Base-by-base conservation (phyloP, 495 filamentous ascomycete species). In the Antarctomyces pellizariae region DNA sequence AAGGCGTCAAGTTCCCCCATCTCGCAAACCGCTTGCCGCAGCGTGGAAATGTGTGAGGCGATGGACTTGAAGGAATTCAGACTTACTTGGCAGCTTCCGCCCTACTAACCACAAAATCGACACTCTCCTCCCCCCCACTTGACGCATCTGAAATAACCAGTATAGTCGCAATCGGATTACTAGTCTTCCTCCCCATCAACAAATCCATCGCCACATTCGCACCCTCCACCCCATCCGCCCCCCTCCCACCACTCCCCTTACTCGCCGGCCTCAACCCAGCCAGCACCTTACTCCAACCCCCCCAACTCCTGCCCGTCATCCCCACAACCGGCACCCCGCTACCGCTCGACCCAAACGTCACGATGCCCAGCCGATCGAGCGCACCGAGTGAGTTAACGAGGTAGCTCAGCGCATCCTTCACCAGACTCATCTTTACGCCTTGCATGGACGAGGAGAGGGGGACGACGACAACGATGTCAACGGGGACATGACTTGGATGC, bases 141-240 rank as follows among this genome's bases (percentile, higher is more conserved):
- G 89, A 91, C 2, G 86, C 90, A 46, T 99, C 86, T 59, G 86
- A 95, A 48, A 99, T 99, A 35, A 99, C 56, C 45, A 95, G 63
- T 37, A 99, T 99, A 5, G 78, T 89, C 8, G 89, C 86, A 26
- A 99, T 69, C 3, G 86, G 86, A 42, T 99, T 99, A 46, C 73
- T 82, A 35, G 80, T 76, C 49, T 92, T 92, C 35, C 86, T 72
- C 45, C 91, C 79, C 86, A 99, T 99, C 23, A 99, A 60, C 21
- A 99, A 56, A 45, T 99, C 86, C 86, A 99, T 95, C 23, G 86
- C 86, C 22, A 95, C 82, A 43, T 99, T 99, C 18, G 86, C 84
- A 30, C 86, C 86, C 39, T 99, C 86, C 4, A 99, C 86, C 3
- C 93, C 86, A 49, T 99, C 86, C 3, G 84, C 83, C 10, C 89